Conservation (phyloP, 148 eudicot species). For the Pouteria glomerata region DNA sequence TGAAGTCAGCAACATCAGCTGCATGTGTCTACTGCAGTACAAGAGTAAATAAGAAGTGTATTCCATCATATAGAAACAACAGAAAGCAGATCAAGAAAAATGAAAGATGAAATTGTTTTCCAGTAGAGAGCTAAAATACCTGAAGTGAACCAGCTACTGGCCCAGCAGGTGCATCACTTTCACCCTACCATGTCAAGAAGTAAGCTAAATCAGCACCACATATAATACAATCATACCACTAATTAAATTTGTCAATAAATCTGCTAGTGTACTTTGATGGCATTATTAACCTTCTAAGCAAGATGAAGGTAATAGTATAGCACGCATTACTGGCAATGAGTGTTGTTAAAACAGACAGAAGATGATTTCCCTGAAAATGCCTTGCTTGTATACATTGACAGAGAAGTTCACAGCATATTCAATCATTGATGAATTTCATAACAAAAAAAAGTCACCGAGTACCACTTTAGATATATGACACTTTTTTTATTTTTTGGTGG, state of each 20-base stretch:
- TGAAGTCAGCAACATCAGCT: slow-evolving; percentile 73
- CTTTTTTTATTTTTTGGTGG: too few relatives aligned
- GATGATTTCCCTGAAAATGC: too few relatives aligned
- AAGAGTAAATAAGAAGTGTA: slow-evolving; percentile 13
- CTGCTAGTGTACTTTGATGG: background rate
- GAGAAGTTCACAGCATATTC: too few relatives aligned
- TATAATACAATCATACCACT: background rate
- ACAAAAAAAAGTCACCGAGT: too few relatives aligned
- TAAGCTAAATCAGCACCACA: slow-evolving; percentile 10
- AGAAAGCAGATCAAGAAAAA: background rate
- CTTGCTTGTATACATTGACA: too few relatives aligned
- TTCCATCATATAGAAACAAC: background rate
- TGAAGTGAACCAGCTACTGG: slow-evolving; percentile 78
- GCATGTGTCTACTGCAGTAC: slow-evolving; percentile 88
- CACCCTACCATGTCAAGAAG: slow-evolving; percentile 53
- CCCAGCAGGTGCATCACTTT: slow-evolving; percentile 72
- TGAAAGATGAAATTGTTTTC: background rate
- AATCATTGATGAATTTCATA: too few relatives aligned
- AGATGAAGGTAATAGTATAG: background rate
- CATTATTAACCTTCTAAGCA: background rate
- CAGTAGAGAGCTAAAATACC: slow-evolving; percentile 34
- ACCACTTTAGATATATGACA: too few relatives aligned
- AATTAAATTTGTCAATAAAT: background rate
- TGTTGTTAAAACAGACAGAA: too few relatives aligned
- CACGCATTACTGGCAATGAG: too few relatives aligned